Evolutionary conservation across 345 rosid species (phyloP).

Genomic region (Citrus maxima): DNA sequence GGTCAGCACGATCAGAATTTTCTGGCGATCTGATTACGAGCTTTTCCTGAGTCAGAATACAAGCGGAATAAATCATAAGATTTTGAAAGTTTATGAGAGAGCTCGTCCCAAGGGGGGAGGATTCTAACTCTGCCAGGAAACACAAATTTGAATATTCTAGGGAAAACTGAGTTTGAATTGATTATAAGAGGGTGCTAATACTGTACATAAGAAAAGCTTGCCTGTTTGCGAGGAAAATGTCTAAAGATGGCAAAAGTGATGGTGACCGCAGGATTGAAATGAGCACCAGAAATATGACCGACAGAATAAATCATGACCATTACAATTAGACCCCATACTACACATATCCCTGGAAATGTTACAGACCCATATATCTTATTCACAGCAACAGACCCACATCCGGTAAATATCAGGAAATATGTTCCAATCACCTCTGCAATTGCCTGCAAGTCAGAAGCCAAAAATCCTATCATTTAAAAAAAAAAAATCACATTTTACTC

Average conservation of each 20-base stretch:
- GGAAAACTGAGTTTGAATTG: not conserved
- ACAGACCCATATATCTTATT: conserved; percentile 57
- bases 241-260: conserved; percentile 53
- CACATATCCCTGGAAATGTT: conserved; percentile 62
- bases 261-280: conserved; percentile 79
- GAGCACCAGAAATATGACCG: conserved; percentile 84
- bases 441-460: conserved; percentile 22
- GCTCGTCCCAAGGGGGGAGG: no score
- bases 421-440: conserved; percentile 72
- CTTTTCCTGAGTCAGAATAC: no score
- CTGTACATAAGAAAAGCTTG: not conserved
- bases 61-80: no score
- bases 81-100: no score
- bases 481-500: no score
- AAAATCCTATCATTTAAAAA: not conserved
- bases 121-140: no score
- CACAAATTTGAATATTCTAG: not conserved
- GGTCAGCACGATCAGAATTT: no score
- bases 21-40: no score
- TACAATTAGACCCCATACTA: conserved; percentile 63
- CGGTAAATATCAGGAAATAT: conserved; percentile 64
- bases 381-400: conserved; percentile 67
- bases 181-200: no score
- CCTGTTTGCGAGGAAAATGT: conserved; percentile 53
- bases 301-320: conserved; percentile 71